A percentile compares a stretch with the other conserved stretches of the same genome.
phyloP scores from a whole-genome alignment of 352 stramenopile genomes.

The Phytophthora citrophthora region DNA sequence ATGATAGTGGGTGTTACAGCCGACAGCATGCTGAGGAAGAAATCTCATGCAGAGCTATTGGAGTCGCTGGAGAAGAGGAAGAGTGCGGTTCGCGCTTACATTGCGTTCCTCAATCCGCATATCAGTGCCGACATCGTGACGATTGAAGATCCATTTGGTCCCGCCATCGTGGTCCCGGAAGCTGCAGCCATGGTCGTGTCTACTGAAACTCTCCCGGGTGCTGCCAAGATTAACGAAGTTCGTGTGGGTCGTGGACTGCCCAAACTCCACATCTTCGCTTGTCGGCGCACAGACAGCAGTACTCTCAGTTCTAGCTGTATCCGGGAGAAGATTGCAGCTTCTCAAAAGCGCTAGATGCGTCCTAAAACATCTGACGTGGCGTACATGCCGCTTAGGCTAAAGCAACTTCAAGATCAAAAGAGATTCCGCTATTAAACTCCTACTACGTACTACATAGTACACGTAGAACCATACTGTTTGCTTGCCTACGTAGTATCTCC shows the following conservation, averaged over 20 bases:
- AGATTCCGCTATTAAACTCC: conserved; percentile 3
- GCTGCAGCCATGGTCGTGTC: conserved; percentile 84
- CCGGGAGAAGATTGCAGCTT: conserved; percentile 63
- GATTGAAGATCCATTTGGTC: conserved; percentile 88
- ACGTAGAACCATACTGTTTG: conserved; percentile 6
- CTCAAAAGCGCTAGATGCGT: conserved; percentile 13
- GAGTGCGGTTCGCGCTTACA: conserved; percentile 60
- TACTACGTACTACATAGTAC: conserved; percentile 19
- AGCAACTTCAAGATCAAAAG: too few species aligned
- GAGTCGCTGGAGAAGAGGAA: conserved; percentile 67
- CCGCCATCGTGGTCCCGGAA: conserved; percentile 76
- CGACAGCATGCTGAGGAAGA: conserved; percentile 80
- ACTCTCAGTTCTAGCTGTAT: conserved; percentile 88
- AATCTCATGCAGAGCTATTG: conserved; percentile 77
- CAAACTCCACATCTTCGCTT: conserved; percentile 78
- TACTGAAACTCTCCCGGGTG: conserved; percentile 80
- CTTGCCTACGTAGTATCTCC: conserved; percentile 14
- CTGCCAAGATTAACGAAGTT: conserved; percentile 88
- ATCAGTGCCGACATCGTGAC: conserved; percentile 73
- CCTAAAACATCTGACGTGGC: too few species aligned
- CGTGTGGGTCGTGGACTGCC: conserved; percentile 59
- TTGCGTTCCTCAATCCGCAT: conserved; percentile 69
- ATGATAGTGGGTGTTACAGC: conserved; percentile 85
- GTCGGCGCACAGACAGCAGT: conserved; percentile 78
- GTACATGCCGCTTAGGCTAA: too few species aligned